Base-by-base conservation (phyloP, 371 early-diverging fungal species). In the Rhizopus stolonifer region DNA sequence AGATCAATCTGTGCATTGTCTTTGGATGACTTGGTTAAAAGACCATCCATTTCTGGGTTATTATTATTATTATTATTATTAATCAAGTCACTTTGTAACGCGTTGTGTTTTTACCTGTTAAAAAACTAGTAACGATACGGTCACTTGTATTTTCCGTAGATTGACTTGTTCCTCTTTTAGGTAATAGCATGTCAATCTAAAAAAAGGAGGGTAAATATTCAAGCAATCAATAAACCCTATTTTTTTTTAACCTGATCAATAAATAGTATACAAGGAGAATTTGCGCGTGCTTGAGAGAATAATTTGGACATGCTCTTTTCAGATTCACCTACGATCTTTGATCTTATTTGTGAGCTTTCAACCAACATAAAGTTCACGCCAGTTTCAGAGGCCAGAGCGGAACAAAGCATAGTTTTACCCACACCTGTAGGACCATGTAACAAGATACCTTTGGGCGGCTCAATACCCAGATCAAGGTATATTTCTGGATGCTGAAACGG, bases 351-450 rank as follows among this genome's bases (percentile, higher is more conserved):
- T 6, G 90, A 81, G 19, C 87, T 81, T 64, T 89, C 90, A 1
- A 87, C 86, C 47, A 86, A 74, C 73, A 91, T 86, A 52, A 84
- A 84, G 43, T 89, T 91, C 52, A 89, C 79, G 2, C 83, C 83
- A 3, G 79, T 63, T 36, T 94, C 95, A 14, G 88, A 85, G 0
- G 99, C 96, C 25, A 99, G 72, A 0, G 99, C 99, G 65, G 89
- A 88, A 34, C 99, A 98, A 1, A 99, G 73, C 85, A 92, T 81
- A 0, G 99, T 99, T 74, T 99, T 99, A 49, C 99, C 99, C 50
- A 97, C 97, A 9, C 99, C 99, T 2, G 99, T 98, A 7, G 99
- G 99, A 2, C 99, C 99, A 70, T 99, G 95, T 60, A 99, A 84
- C 44, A 99, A 72, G 14, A 99, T 95, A 49, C 99, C 94, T 24